Evolutionary conservation across 192 early-diverging fungal genomes (phyloP).

Genomic region (Coemansia umbellata): DNA sequence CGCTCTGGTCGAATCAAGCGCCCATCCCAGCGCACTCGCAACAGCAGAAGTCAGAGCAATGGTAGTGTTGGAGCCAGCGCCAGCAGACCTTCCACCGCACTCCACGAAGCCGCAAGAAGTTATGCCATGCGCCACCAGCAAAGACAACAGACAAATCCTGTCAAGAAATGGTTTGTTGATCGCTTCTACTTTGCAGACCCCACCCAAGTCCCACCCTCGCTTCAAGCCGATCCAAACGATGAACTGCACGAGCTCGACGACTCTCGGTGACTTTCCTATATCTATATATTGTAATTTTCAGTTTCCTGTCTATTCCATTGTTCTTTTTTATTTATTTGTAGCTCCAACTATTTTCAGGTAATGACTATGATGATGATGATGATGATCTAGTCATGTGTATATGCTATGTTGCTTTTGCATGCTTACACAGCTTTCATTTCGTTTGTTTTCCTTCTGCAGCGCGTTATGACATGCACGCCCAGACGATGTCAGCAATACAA

Average conservation of each 20-base stretch:
- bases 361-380: no score
- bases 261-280: neutral
- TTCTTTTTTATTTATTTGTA: no score
- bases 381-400: no score
- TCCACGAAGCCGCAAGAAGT: conserved; percentile 40
- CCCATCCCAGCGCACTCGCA: conserved; percentile 6
- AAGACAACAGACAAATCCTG: conserved; percentile 27
- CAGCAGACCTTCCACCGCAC: conserved; percentile 9
- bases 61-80: conserved; percentile 4
- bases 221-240: conserved; percentile 7
- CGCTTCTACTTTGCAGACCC: conserved; percentile 49
- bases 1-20: conserved; percentile 5
- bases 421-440: no score
- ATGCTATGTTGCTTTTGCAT: no score
- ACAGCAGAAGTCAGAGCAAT: conserved; percentile 1
- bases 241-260: conserved; percentile 27
- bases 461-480: no score
- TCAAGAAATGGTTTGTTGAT: conserved; percentile 46
- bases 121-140: conserved; percentile 46
- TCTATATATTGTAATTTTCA: no score
- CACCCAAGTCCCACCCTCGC: conserved; percentile 41
- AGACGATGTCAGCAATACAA: no score
- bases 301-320: no score
- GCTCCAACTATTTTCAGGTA: no score
- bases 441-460: no score